Evolutionary conservation across 306 rosid genomes (phyloP), one percentile per base, ranked within the genome.

Genomic region (apple (Malus domestica)): DNA sequence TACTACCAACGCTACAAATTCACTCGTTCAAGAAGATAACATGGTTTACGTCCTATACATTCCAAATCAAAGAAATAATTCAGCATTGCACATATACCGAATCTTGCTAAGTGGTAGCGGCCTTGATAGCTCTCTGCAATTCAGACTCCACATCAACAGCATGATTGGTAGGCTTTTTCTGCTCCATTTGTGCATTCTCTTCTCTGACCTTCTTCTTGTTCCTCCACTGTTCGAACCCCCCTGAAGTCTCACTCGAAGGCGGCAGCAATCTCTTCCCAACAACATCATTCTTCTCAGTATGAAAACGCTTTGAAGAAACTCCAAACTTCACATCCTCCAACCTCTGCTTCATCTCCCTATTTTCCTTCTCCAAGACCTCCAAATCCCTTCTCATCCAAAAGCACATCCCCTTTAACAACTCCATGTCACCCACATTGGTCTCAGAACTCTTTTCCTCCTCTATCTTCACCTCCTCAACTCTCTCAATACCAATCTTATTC

Each of bases 91-190:
- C 68, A 70, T 40, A 63, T 3, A 23, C 72, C 80, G 49, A 80
- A 86, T 82, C 89, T 86, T 70, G 73, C 80, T 82, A 87, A 59
- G 87, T 70, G 33, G 97, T 82, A 77, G 96, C 93, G 70, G 90
- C 95, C 78, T 86, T 90, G 62, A 95, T 88, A 60, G 97, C 97
- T 81, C 87, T 90, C 89, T 95, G 80, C 90, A 95, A 82, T 80
- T 95, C 93, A 22, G 91, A 89, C 79, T 95, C 97, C 71, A 95
- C 55, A 69, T 95, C 91, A 57, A 82, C 80, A 10, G 59, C 87
- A 15, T 69, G 79, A 69, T 40, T 80, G 3, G 67, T 76, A 3
- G 87, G 60, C 87, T 80, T 88, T 61, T 79, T 86, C 68, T 72
- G 40, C 60, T 87, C 88, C 70, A 64, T 82, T 79, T 75, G 72